Evolutionary conservation across 1,139 yeast species (phyloP).

Genomic region (Pneumocystis oryctolagi): DNA sequence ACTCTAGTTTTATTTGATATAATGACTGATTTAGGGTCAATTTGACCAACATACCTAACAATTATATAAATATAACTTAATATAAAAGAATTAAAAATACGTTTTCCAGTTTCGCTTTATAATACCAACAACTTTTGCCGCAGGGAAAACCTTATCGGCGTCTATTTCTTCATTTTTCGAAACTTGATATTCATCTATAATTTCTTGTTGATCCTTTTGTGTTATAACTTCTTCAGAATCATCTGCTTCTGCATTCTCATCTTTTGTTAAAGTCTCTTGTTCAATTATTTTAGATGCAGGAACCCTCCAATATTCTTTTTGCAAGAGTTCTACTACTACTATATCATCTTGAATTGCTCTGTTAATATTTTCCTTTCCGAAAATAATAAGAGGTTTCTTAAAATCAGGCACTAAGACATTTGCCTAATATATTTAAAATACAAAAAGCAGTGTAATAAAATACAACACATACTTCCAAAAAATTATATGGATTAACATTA

Average conservation of each 20-base stretch:
- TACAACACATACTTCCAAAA: slow-evolving; percentile 55
- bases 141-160: slow-evolving; percentile 56
- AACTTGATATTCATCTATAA: slow-evolving; percentile 39
- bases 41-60: slow-evolving; percentile 59
- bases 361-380: slow-evolving; percentile 74
- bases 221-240: slow-evolving; percentile 16
- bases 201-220: slow-evolving; percentile 18
- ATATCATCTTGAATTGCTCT: slow-evolving; percentile 86
- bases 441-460: neutral
- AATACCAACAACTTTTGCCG: slow-evolving; percentile 82
- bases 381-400: slow-evolving; percentile 64
- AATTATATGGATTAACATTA: slow-evolving; percentile 70
- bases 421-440: neutral
- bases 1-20: slow-evolving; percentile 26
- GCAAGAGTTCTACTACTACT: slow-evolving; percentile 79
- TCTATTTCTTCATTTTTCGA: slow-evolving; percentile 51
- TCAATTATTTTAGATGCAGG: slow-evolving; percentile 71
- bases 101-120: slow-evolving; percentile 88
- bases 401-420: slow-evolving; percentile 51
- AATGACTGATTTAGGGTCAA: slow-evolving; percentile 59
- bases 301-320: slow-evolving; percentile 74
- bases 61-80: neutral
- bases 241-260: slow-evolving; percentile 32
- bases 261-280: slow-evolving; percentile 49
- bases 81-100: slow-evolving; percentile 20